Conservation (phyloP, 257 asterid genomes). For the Solanum corneliomulleri region DNA sequence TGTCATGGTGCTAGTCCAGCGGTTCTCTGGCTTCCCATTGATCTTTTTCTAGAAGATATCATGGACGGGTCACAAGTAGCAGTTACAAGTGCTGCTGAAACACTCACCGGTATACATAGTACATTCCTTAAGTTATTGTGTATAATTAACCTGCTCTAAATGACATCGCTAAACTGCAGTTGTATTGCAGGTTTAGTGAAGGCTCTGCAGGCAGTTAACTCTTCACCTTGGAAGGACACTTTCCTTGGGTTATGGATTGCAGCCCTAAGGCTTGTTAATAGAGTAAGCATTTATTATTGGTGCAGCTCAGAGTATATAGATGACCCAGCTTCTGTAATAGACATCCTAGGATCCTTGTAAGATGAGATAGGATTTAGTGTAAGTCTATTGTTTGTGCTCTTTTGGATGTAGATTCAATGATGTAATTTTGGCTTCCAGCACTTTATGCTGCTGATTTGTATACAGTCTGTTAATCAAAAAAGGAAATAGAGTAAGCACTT, state of each 20-base stretch:
- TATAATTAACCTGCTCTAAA: neutral
- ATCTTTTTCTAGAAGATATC: conserved; percentile 79
- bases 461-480: neutral
- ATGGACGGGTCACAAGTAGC: conserved; percentile 76
- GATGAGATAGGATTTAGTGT: neutral
- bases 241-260: conserved; percentile 95
- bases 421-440: neutral
- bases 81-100: conserved; percentile 75
- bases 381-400: neutral
- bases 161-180: conserved; percentile 3
- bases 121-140: neutral
- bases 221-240: conserved; percentile 81
- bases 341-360: neutral
- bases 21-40: conserved; percentile 88
- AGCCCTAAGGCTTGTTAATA: conserved; percentile 84
- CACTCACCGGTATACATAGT: conserved; percentile 46
- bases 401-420: neutral
- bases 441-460: neutral
- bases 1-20: conserved; percentile 50
- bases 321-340: neutral
- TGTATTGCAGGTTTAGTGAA: conserved; percentile 68
- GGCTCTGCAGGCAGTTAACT: conserved; percentile 81
- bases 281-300: conserved; percentile 44
- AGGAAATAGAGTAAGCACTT: conserved; percentile 58
- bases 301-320: neutral